Evolutionary conservation across 345 rosid genomes (phyloP).

Genomic region (Lenwebbia sp.): DNA sequence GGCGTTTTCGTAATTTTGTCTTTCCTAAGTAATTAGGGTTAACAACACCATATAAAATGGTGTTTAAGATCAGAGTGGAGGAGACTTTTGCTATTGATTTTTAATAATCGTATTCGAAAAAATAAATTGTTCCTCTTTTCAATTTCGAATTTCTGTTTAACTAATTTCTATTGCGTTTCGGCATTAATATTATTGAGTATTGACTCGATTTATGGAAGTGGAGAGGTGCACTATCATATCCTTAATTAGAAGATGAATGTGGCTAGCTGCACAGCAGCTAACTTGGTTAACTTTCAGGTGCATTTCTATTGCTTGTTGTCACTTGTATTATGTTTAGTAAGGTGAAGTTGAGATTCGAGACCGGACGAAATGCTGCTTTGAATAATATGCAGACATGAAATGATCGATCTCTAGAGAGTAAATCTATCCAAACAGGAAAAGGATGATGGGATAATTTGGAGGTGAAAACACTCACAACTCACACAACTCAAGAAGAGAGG

Average conservation of each 20-base stretch:
- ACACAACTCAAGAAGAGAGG: too few species aligned
- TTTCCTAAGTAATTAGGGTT: too few species aligned
- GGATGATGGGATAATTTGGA: too few species aligned
- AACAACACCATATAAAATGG: too few species aligned
- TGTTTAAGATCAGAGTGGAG: too few species aligned
- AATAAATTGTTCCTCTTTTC: too few species aligned
- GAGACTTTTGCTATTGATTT: too few species aligned
- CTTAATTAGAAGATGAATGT: not conserved
- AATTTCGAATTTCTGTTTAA: too few species aligned
- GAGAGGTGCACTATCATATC: not conserved
- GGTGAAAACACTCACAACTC: too few species aligned
- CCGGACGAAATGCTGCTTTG: not conserved
- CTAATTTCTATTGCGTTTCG: too few species aligned
- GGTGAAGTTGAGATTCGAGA: not conserved
- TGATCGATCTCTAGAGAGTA: not conserved
- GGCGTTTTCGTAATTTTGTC: too few species aligned
- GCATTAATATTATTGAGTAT: not conserved
- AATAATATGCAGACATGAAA: not conserved
- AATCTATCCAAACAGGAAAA: not conserved
- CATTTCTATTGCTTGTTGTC: not conserved
- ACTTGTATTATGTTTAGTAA: not conserved
- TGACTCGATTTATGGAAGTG: not conserved
- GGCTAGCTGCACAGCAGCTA: not conserved
- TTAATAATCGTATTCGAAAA: too few species aligned
- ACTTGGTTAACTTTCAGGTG: not conserved